phyloP scores from a whole-genome alignment of 257 asterid genomes.

The Solanum tacnaense region DNA sequence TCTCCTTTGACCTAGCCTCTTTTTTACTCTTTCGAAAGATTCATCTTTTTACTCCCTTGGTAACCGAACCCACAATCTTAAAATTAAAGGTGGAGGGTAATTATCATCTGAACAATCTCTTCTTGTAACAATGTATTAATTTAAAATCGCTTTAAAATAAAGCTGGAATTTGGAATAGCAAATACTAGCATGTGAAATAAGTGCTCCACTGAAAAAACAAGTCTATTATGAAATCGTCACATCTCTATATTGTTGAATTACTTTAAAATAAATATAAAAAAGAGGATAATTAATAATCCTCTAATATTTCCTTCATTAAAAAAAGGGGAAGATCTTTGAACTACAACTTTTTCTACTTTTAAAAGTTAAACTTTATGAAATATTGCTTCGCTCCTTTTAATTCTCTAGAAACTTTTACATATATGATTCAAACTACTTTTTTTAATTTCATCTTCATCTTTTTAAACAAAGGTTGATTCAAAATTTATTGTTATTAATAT shows the following conservation, averaged over 20 bases:
- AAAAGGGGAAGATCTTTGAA: too few relatives aligned
- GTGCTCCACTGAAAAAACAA: neutral
- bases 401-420: neutral
- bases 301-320: too few relatives aligned
- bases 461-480: too few relatives aligned
- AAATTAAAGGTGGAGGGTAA: too few relatives aligned
- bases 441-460: neutral
- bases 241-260: too few relatives aligned
- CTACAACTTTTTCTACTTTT: neutral
- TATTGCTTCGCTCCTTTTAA: neutral
- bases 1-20: neutral
- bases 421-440: neutral
- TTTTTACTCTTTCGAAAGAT: too few relatives aligned
- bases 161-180: neutral
- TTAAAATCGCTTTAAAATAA: too few relatives aligned
- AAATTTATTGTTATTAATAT: too few relatives aligned
- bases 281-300: too few relatives aligned
- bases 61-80: neutral
- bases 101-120: neutral
- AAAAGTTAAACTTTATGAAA: neutral
- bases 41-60: too few relatives aligned
- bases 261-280: neutral
- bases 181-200: neutral
- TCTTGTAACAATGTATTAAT: neutral
- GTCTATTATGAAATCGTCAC: neutral